phyloP scores from a whole-genome alignment of 768 basidiomycete genomes.

The Exidia glandulosa region DNA sequence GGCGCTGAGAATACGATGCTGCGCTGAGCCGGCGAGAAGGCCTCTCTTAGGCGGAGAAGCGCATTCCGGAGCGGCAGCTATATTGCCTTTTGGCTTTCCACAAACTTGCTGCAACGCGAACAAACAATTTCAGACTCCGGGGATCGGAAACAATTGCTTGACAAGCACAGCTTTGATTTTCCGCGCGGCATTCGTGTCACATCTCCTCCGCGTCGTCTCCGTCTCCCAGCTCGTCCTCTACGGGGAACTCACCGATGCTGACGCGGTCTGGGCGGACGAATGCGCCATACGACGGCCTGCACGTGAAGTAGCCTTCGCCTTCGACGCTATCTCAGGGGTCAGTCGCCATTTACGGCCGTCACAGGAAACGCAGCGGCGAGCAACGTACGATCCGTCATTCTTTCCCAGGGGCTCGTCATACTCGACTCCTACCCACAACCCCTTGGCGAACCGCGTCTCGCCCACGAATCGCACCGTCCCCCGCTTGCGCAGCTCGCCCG shows the following conservation, averaged over 20 bases:
- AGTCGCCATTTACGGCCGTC: neutral
- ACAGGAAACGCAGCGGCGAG: neutral
- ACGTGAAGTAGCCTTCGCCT: conserved; percentile 78
- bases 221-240: conserved; percentile 60
- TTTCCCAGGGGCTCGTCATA: conserved; percentile 95
- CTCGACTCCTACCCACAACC: conserved; percentile 84
- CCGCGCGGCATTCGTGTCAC: conserved; percentile 19
- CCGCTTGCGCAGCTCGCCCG: conserved; percentile 59
- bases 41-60: no score
- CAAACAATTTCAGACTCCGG: no score
- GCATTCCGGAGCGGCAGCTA: no score
- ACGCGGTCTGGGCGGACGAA: conserved; percentile 83
- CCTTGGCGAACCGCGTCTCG: conserved; percentile 59
- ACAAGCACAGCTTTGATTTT: neutral
- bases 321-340: conserved; percentile 45
- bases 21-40: no score
- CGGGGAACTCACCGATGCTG: conserved; percentile 75
- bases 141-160: no score
- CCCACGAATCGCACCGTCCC: conserved; percentile 86
- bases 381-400: conserved; percentile 84
- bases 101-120: no score
- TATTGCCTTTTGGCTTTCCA: no score
- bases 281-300: conserved; percentile 63
- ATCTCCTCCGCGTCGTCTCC: conserved; percentile 71
- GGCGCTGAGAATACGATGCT: no score